These are phyloP conservation scores for Leccinum arenicola DNA, from an alignment of 768 basidiomycete genomes.

Conservation along the genomic window DNA sequence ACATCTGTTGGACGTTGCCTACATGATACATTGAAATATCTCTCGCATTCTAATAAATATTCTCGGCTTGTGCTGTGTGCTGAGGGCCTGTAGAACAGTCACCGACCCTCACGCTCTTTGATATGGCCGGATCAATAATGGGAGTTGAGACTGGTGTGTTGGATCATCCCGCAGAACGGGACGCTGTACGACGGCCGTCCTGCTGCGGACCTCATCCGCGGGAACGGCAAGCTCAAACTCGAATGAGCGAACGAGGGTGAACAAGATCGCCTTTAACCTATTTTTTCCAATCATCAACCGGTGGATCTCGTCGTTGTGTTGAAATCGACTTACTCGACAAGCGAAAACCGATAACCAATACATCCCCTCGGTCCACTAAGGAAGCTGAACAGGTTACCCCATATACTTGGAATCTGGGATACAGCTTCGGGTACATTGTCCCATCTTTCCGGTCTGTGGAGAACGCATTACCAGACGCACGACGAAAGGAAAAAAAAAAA, in stretches of 20 bases:
- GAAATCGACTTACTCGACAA: slow-evolving; percentile 47
- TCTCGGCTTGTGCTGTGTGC: not conserved
- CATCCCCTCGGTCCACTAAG: slow-evolving; percentile 63
- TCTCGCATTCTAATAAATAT: not conserved
- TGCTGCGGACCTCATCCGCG: slow-evolving; percentile 39
- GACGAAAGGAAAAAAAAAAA: not conserved
- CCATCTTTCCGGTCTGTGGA: slow-evolving; percentile 46
- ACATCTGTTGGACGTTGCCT: no score
- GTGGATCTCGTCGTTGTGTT: not conserved
- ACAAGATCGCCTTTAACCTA: not conserved
- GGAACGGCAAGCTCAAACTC: slow-evolving; percentile 54
- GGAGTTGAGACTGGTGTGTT: slow-evolving; percentile 41
- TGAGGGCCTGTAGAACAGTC: not conserved
- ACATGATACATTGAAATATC: no score
- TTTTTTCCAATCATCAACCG: not conserved
- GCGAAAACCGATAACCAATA: slow-evolving; percentile 64
- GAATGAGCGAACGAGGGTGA: slow-evolving; percentile 44
- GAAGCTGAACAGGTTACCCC: slow-evolving; percentile 60
- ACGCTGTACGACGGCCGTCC: slow-evolving; percentile 36
- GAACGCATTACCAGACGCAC: not conserved
- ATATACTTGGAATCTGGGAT: slow-evolving; percentile 52
- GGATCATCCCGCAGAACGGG: slow-evolving; percentile 42
- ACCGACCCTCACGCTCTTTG: not conserved
- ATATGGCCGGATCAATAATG: slow-evolving; percentile 29
- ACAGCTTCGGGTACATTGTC: slow-evolving; percentile 42